Base-by-base conservation (phyloP, 192 early-diverging fungal genomes). In the Lunasporangiospora selenospora region DNA sequence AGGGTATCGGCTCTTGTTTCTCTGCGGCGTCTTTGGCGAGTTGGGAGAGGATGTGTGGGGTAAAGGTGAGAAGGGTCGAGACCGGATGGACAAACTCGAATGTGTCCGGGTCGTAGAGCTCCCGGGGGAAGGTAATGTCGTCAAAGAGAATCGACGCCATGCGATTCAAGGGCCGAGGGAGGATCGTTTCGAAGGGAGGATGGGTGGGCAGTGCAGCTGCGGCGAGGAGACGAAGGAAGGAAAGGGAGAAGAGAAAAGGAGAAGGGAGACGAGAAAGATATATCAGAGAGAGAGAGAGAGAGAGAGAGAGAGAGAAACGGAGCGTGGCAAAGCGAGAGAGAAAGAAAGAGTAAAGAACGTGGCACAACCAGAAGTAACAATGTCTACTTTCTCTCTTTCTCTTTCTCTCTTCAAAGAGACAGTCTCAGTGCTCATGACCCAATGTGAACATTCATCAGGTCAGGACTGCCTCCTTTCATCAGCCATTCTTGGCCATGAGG, bases 11-110 rank as follows among this genome's bases (percentile, higher is more conserved):
- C 8, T 77, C 69, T 56, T 80, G 79, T 31, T 76, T 65, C 15
- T 67, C 57, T 42, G 75, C 67, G 27, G 66, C 40, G 29, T 75
- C 39, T 45, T 80, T 83, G 26, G 77, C 67, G 21, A 83, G 58
- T 46, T 83, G 67, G 7, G 56, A 71, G 3, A 83, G 63, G 53
- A 83, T 83, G 45, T 80, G 79, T 1, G 81, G 81, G 11, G 79
- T 77, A 57, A 83, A 83, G 44, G 69, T 59, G 16, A 83, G 55
- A 18, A 83, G 53, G 16, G 79, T 81, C 3, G 67, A 65, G 36
- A 83, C 66, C 4, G 79, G 81, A 11, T 67, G 43, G 27, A 80
- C 75, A 49, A 83, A 83, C 29, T 78, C 71, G 15, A 75, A 41
- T 0, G 69, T 79, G 18, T 78, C 75, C 30, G 57, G 63, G 43